Percentiles rank a stretch among this genome's conserved stretches.
phyloP scores from a whole-genome alignment of 177 flowering plant species.

The Vitis hybrid region DNA sequence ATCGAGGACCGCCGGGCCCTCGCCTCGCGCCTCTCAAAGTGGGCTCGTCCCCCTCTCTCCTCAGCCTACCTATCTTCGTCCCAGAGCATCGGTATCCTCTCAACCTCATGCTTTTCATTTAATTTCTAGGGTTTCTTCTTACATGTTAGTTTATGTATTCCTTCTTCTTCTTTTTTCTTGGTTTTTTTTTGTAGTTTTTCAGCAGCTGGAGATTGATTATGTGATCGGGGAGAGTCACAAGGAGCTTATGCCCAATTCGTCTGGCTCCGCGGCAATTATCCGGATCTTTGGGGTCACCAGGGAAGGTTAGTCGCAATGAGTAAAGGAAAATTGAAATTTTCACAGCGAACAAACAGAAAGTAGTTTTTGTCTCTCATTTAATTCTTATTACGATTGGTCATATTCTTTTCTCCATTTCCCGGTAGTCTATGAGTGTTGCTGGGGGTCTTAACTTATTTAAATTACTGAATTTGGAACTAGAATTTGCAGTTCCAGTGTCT shows the following conservation, averaged over 20 bases:
- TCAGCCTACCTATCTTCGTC: slow-evolving; percentile 44
- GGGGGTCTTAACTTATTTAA: no score
- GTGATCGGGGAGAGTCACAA: slow-evolving; percentile 76
- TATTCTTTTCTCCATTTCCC: no score
- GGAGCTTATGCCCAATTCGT: slow-evolving; percentile 54
- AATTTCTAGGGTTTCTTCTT: slow-evolving; percentile 4
- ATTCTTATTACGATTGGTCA: no score
- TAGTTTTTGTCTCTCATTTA: no score
- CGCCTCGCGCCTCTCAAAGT: slow-evolving; percentile 55
- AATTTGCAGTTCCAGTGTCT: no score
- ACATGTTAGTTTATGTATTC: background rate
- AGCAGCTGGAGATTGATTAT: slow-evolving; percentile 96
- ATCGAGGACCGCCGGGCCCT: slow-evolving; percentile 53
- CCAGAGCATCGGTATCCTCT: slow-evolving; percentile 45
- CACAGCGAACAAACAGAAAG: no score
- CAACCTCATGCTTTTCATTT: background rate
- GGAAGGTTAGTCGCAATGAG: slow-evolving; percentile 55
- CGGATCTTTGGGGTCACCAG: slow-evolving; percentile 90
- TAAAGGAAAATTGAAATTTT: no score
- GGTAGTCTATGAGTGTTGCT: no score
- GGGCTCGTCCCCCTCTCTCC: slow-evolving; percentile 80
- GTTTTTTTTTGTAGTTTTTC: slow-evolving; percentile 58
- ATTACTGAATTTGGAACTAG: no score
- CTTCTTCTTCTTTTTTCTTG: background rate
- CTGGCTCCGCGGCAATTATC: slow-evolving; percentile 84